Base-by-base conservation (phyloP, 352 stramenopile species). In the Phytophthora citricola region DNA sequence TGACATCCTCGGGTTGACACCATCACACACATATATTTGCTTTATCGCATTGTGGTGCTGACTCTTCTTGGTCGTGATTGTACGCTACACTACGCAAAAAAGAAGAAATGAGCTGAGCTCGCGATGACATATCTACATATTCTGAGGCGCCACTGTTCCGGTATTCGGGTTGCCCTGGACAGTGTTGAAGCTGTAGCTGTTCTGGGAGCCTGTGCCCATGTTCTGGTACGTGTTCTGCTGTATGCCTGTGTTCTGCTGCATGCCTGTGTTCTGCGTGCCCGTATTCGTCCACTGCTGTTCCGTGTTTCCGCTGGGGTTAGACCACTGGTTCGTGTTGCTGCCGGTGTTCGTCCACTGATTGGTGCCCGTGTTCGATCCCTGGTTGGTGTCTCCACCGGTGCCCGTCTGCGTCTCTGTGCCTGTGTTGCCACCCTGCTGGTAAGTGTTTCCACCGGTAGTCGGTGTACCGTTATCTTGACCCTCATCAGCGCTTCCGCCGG, bases 121-220 rank as follows among this genome's bases (percentile, higher is more conserved):
- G 31, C 12, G 47, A 31, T 43, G 38, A 20, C 10, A 43, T 14
- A 43, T 22, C 38, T 43, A 47, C 22, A 26, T 22, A 11, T 51
- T 51, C 22, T 63, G 34, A 9, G 62, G 62, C n/a, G 54, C 4
- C 46, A 70, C 62, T 6, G 54, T 70, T n/a, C 62, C 62, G n/a
- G 34, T 39, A 17, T 65, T 58, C 9, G 11, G 32, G 9, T 43
- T 40, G 15, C 62, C 55, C 38, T 70, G n/a, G 32, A 58, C 20
- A 26, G 39, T 53, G 39, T 48, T 60, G 31, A 70, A 70, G 47
- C 65, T 32, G 31, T 59, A 65, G 41, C 36, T 65, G 10, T 31
- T 70, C 55, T 66, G 54, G 22, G 62, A 70, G 6, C 62, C 47
- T 5, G 58, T 50, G 5, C 32, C 49, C 0, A 45, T 53, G 4